Conservation (phyloP, 192 early-diverging fungal species). For the Linnemannia elongata region DNA sequence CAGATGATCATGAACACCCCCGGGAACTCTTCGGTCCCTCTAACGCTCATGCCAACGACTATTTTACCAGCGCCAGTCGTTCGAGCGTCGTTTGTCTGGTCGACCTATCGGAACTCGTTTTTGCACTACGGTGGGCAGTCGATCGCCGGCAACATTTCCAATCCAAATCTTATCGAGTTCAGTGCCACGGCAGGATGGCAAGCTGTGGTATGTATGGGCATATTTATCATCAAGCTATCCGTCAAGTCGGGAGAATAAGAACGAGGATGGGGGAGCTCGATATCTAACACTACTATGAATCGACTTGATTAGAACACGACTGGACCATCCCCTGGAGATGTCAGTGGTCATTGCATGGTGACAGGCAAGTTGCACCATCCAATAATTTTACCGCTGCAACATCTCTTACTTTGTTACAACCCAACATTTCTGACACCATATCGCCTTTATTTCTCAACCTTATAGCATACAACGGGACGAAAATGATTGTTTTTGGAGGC, state of each 20-base stretch:
- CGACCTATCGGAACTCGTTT: not conserved
- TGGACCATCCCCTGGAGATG: not conserved
- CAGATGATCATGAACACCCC: not conserved
- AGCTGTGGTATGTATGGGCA: not conserved
- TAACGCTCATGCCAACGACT: not conserved
- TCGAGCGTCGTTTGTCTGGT: not conserved
- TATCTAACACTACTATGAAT: too few species aligned
- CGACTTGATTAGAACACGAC: not conserved
- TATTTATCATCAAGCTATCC: not conserved
- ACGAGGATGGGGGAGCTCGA: too few species aligned
- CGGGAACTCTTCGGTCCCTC: not conserved
- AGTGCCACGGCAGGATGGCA: not conserved
- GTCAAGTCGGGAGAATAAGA: not conserved
- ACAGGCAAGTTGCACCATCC: not conserved
- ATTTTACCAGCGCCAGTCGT: not conserved
- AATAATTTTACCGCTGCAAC: not conserved
- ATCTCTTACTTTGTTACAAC: not conserved
- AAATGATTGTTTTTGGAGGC: slow-evolving; percentile 5
- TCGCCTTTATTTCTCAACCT: not conserved
- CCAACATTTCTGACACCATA: not conserved
- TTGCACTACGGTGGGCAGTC: not conserved
- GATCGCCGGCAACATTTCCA: not conserved
- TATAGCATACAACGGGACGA: not conserved
- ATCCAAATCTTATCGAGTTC: not conserved
- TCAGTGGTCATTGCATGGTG: slow-evolving; percentile 1